Base-by-base conservation (phyloP, 257 asterid genomes). In the Solanum chilense region DNA sequence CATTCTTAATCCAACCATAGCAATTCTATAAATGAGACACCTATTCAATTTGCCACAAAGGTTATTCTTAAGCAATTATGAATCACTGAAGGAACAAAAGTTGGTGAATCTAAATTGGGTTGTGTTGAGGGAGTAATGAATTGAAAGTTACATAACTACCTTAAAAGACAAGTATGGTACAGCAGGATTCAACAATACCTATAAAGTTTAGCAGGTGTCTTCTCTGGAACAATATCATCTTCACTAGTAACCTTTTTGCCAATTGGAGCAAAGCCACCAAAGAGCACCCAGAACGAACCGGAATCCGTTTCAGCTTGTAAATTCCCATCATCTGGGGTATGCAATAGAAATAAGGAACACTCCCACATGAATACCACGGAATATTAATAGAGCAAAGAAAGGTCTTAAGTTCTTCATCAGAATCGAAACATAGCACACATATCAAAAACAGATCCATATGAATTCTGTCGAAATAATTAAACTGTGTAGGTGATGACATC, bases 211-310 rank as follows among this genome's bases (percentile, higher is more conserved):
- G 99, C 90, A 49, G 98, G 92, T 83, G 98, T 94, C 91, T 90
- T 94, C 91, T 97, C 98, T 7, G 97, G 95, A 86, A 95, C 86
- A 87, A 97, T 90, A 89, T 97, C 99, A 91, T 97, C 99, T 91
- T 95, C 99, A 35, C 91, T 91, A 84, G 91, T 90, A 90, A 96
- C 94, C 95, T 95, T 97, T 91, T 95, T 97, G 76, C 98, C 94
- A 82, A 97, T 97, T 74, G 99, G 99, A 87, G 99, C 99, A 92
- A 95, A 97, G 88, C 99, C 99, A 86, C 99, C 99, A 92, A 97
- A 96, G 83, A 97, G 98, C 85, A 96, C 96, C 99, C 99, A 97
- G 83, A 97, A 97, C 66, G 94, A 98, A 92, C 99, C 99, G 87
- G 99, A 94, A 93, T 92, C 99, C 6, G 97, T 90, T 91, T 97